phyloP scores from a whole-genome alignment of 768 basidiomycete genomes.

The Lanmaoa rubissima region DNA sequence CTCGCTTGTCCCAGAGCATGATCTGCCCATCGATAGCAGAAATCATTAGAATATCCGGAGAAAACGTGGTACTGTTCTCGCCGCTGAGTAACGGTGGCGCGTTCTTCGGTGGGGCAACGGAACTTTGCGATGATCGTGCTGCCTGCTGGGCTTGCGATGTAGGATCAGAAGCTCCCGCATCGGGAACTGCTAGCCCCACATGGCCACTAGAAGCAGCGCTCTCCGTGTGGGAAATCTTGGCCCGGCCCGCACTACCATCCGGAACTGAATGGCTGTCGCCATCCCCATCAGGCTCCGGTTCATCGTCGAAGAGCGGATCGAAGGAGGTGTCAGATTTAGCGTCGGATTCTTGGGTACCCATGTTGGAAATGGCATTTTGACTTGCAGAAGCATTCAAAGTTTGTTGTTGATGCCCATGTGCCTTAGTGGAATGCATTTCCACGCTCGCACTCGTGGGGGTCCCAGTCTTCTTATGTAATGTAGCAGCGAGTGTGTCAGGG shows the following conservation, averaged over 20 bases:
- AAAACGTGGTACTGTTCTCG: slow-evolving; percentile 59
- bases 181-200: slow-evolving; percentile 31
- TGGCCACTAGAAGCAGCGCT: slow-evolving; percentile 8
- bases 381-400: slow-evolving; percentile 19
- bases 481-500: slow-evolving; percentile 9
- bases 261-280: slow-evolving; percentile 22
- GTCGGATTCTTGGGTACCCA: slow-evolving; percentile 45
- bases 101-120: slow-evolving; percentile 63
- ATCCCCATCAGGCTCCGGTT: slow-evolving; percentile 61
- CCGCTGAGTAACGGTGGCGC: slow-evolving; percentile 73
- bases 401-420: slow-evolving; percentile 16
- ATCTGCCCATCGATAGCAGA: slow-evolving; percentile 91
- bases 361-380: slow-evolving; percentile 26
- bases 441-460: slow-evolving; percentile 18
- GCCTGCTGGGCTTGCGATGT: slow-evolving; percentile 22
- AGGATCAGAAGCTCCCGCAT: slow-evolving; percentile 22
- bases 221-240: slow-evolving; percentile 16
- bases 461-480: slow-evolving; percentile 13
- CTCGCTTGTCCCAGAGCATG: slow-evolving; percentile 86
- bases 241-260: slow-evolving; percentile 20
- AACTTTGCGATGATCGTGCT: slow-evolving; percentile 30
- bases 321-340: slow-evolving; percentile 77
- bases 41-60: slow-evolving; percentile 83
- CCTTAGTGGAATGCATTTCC: slow-evolving; percentile 22
- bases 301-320: slow-evolving; percentile 90